These are phyloP conservation scores for Cyamopsis tetragonoloba DNA, from an alignment of 306 rosid species.

Conservation along the genomic window DNA sequence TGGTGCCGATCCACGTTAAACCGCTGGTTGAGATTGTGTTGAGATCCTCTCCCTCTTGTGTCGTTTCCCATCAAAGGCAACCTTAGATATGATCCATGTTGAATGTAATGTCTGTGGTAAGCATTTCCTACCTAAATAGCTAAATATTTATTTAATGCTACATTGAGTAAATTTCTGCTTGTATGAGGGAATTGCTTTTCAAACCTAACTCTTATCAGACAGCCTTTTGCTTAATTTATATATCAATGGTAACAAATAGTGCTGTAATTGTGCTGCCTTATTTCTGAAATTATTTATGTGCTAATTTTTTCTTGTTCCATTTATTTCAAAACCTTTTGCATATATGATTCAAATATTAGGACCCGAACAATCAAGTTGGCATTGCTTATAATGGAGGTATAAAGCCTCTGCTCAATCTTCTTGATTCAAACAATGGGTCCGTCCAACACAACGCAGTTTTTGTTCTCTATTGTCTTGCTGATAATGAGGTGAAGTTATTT, in stretches of 20 bases:
- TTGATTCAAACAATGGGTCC: slow-evolving; percentile 41
- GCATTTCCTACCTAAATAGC: too few relatives aligned
- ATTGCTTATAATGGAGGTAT: slow-evolving; percentile 81
- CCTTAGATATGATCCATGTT: too few relatives aligned
- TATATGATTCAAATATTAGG: slow-evolving; percentile 42
- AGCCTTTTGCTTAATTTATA: not conserved
- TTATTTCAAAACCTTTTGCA: not conserved
- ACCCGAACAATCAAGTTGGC: slow-evolving; percentile 89
- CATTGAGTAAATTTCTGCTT: too few relatives aligned
- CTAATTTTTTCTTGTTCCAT: not conserved
- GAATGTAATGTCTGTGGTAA: too few relatives aligned
- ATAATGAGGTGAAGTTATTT: slow-evolving; percentile 69
- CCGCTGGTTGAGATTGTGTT: too few relatives aligned
- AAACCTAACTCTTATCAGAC: not conserved
- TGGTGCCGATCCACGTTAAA: too few relatives aligned
- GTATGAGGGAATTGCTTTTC: too few relatives aligned
- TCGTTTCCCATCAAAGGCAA: too few relatives aligned
- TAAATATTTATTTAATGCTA: too few relatives aligned
- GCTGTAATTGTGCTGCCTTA: not conserved
- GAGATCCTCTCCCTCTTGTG: too few relatives aligned
- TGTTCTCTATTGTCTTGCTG: slow-evolving; percentile 73
- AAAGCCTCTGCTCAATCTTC: slow-evolving; percentile 58
- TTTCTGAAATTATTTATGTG: not conserved
- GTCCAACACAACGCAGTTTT: slow-evolving; percentile 63
- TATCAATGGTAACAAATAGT: not conserved